Percentiles rank a stretch among this genome's conserved stretches.
phyloP scores from a whole-genome alignment of 169 alveolate species.

The Cyclospora cayetanensis region DNA sequence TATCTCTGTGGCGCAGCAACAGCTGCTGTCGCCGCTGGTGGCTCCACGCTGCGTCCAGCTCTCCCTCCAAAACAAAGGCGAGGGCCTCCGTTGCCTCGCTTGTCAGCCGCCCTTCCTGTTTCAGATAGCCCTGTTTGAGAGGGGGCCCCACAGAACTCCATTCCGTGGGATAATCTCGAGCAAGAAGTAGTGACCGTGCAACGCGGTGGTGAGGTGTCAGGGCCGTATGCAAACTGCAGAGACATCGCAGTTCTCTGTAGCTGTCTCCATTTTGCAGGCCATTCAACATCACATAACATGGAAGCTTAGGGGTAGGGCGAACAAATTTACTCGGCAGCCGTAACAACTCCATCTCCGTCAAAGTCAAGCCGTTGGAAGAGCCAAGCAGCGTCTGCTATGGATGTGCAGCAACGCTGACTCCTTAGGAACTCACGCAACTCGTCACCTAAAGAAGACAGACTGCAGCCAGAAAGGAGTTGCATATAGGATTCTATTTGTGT shows the following conservation, averaged over 20 bases:
- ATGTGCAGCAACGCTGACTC: no score
- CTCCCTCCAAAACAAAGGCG: constrained; percentile 22
- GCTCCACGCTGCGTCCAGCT: not conserved
- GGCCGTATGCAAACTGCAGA: not conserved
- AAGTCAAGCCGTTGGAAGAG: not conserved
- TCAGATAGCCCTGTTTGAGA: not conserved
- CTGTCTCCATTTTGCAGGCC: no score
- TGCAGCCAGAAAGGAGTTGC: no score
- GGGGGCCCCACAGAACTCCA: not conserved
- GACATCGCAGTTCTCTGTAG: not conserved
- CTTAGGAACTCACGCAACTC: no score
- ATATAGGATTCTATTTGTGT: no score
- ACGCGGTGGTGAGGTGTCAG: not conserved
- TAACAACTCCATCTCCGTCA: constrained; percentile 19
- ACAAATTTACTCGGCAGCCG: not conserved
- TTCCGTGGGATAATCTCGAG: not conserved
- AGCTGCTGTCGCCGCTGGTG: constrained; percentile 4
- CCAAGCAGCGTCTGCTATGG: not conserved
- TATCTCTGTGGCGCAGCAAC: constrained; percentile 43
- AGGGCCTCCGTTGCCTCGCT: not conserved
- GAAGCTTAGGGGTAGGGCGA: no score
- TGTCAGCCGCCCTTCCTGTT: not conserved
- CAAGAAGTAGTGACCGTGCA: not conserved
- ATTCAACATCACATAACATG: no score
- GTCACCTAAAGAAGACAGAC: no score